Conservation (phyloP, 1,284 basidiomycete species). For the Tilletiaria anomala region DNA sequence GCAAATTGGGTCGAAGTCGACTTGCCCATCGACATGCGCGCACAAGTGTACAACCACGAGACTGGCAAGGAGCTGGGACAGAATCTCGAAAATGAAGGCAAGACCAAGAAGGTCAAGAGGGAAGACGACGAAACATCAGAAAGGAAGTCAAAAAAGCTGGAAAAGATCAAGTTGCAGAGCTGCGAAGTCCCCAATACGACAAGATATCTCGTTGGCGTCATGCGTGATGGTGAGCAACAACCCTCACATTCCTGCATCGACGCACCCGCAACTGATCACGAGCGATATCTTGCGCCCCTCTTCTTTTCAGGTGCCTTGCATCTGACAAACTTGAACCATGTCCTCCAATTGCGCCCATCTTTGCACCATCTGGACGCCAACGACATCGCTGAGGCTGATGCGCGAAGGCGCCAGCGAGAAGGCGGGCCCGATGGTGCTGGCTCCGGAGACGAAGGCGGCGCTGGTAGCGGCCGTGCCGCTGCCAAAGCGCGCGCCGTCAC, state of each 20-base stretch:
- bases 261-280: too few species aligned
- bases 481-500: conserved; percentile 12
- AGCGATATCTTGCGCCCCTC: neutral
- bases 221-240: conserved; percentile 12
- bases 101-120: conserved; percentile 9
- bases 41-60: conserved; percentile 28
- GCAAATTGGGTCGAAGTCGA: conserved; percentile 35
- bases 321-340: conserved; percentile 22
- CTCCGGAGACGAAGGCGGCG: conserved; percentile 22
- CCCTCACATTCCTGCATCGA: neutral
- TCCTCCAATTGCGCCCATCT: conserved; percentile 34
- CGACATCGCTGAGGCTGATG: conserved; percentile 16
- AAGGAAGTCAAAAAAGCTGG: conserved; percentile 18
- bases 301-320: conserved; percentile 18
- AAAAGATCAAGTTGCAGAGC: conserved; percentile 31
- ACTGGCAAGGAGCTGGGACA: conserved; percentile 22
- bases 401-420: too few species aligned
- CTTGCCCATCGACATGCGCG: conserved; percentile 29
- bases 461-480: neutral
- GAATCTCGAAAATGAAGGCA: conserved; percentile 4
- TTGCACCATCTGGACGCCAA: conserved; percentile 34
- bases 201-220: conserved; percentile 33
- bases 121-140: conserved; percentile 11
- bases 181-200: conserved; percentile 24
- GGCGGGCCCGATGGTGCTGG: too few species aligned